These are phyloP conservation scores for Entomophthora muscae DNA, from an alignment of 371 early-diverging fungal species.

Conservation along the genomic window DNA sequence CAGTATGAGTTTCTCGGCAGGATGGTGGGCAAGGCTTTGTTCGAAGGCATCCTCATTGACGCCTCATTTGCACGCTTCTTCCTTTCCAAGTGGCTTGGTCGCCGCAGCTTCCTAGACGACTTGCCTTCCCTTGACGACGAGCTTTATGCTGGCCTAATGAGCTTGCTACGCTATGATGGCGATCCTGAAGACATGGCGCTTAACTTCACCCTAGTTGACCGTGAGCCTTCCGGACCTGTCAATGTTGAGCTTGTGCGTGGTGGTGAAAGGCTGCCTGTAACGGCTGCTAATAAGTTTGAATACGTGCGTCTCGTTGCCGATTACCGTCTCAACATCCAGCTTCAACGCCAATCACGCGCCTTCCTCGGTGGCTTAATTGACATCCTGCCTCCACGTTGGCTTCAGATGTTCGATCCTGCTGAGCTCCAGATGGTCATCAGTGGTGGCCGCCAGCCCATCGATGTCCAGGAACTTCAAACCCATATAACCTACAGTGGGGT, in stretches of 20 bases:
- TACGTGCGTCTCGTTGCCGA: conserved; percentile 62
- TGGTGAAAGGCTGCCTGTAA: conserved; percentile 61
- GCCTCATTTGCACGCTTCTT: conserved; percentile 85
- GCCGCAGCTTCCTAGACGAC: conserved; percentile 62
- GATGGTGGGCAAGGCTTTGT: conserved; percentile 85
- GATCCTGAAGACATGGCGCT: conserved; percentile 51
- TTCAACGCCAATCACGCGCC: conserved; percentile 65
- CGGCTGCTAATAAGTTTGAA: conserved; percentile 61
- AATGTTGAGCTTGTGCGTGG: conserved; percentile 55
- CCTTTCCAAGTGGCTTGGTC: conserved; percentile 68
- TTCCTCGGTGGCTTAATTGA: conserved; percentile 67
- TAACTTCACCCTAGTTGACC: conserved; percentile 50
- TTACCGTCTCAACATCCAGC: conserved; percentile 58
- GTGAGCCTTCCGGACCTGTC: conserved; percentile 27
- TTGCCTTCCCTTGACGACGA: conserved; percentile 72
- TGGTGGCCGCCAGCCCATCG: conserved; percentile 56
- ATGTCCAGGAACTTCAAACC: conserved; percentile 51
- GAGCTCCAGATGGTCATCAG: conserved; percentile 84
- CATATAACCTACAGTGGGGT: conserved; percentile 70
- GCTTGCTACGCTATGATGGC: conserved; percentile 60
- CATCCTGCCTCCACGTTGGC: conserved; percentile 52
- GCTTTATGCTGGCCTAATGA: conserved; percentile 63
- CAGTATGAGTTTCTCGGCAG: conserved; percentile 76
- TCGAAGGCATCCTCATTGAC: conserved; percentile 85
- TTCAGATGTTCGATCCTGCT: conserved; percentile 63